These are phyloP conservation scores for Lactarius vividus DNA, from an alignment of 768 basidiomycete genomes.

Conservation along the genomic window DNA sequence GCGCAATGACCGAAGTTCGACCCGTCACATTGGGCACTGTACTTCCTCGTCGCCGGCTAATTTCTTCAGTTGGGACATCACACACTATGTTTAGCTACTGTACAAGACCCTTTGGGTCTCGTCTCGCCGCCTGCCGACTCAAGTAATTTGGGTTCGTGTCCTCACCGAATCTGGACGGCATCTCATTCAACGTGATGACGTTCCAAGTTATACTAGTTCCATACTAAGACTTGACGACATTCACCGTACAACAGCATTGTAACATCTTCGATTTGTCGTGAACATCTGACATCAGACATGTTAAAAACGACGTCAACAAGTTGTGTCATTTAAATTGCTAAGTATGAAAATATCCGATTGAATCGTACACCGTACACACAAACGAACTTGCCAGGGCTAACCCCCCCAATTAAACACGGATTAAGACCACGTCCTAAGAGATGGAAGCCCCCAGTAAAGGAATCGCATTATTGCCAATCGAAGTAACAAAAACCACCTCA, in stretches of 20 bases:
- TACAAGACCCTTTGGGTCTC: background rate
- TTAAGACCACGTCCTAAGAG: conserved; percentile 6
- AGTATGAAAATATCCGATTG: background rate
- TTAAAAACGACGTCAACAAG: background rate
- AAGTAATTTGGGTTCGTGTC: background rate
- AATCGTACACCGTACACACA: background rate
- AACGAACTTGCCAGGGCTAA: background rate
- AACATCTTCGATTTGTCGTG: background rate
- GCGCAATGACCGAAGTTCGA: background rate
- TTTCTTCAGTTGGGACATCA: background rate
- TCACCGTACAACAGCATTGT: background rate
- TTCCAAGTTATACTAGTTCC: background rate
- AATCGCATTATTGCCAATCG: conserved; percentile 22
- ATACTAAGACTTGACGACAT: background rate
- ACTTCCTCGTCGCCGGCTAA: background rate
- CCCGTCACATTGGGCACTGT: background rate
- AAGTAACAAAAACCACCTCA: conserved; percentile 9
- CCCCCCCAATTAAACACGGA: conserved; percentile 2
- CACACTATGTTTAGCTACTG: background rate
- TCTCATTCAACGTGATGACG: background rate
- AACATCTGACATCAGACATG: background rate
- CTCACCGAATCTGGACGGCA: background rate
- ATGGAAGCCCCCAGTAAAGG: conserved; percentile 7
- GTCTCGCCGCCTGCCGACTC: background rate
- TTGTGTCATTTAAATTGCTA: background rate